Evolutionary conservation across 345 rosid species (phyloP), one percentile per base, ranked within the genome.

Genomic region (Acer campestre): DNA sequence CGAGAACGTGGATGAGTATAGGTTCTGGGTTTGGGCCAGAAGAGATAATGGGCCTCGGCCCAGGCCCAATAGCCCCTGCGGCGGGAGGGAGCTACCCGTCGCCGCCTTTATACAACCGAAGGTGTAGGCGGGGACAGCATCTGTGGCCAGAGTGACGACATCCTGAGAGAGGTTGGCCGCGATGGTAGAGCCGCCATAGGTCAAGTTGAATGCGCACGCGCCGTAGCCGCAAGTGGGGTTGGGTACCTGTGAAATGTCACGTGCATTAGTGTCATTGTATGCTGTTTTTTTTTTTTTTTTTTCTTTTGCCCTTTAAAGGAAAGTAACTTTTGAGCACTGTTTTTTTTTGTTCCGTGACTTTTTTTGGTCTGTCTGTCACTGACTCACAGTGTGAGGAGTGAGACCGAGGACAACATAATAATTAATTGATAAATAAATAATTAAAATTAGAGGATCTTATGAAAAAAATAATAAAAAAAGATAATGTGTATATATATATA

Each of bases 11-110:
- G 95, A 89, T 61, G 82, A 76, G 79, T 92, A 96, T 2, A 94
- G 83, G 74, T 63, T 79, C 79, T 90, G 91, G 80, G 98, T 82
- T 75, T 96, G 99, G 2, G 97, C 90, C 71, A 91, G 63, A 18
- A 96, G 77, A 1, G 99, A 96, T 18, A 94, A 71, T 8, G 98
- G 91, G 61, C 99, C 99, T 51, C 99, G 89, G 25, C 98, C 95
- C 9, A 94, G 75, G 10, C 99, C 99, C 81, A 94, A 67, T 0
- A 96, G 89, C 6, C 99, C 99, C 80, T 96, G 99, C 0, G 95
- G 89, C 14, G 98, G 98, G 17, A 88, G 40, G 1, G 98, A 90
- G 79, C 80, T 83, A 76, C 99, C 98, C 0, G 92, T 77, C 80
- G 92, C 75, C 40, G 85, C 85, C 68, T 84, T 85, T 79, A 96